Evolutionary conservation across 2,329 filamentous ascomycete genomes (phyloP).

Genomic region (Chrysosporium keratinophilum): DNA sequence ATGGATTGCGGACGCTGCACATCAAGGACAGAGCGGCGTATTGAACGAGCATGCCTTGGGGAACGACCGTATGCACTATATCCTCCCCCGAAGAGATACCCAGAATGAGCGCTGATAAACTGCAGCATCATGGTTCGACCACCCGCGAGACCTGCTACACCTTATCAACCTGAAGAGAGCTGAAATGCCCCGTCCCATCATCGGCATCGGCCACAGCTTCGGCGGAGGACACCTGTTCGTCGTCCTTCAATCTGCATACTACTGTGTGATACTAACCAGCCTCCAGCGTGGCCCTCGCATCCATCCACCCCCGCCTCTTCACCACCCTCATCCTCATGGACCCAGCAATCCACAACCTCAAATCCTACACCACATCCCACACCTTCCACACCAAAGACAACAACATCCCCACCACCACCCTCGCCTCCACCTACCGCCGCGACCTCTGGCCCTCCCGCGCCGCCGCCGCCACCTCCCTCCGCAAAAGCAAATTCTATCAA

Average conservation of each 20-base stretch:
- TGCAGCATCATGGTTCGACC: slow-evolving; percentile 72
- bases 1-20: slow-evolving; percentile 82
- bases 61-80: slow-evolving; percentile 59
- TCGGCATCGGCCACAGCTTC: slow-evolving; percentile 84
- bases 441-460: slow-evolving; percentile 71
- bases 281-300: slow-evolving; percentile 50
- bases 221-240: slow-evolving; percentile 59
- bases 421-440: slow-evolving; percentile 59
- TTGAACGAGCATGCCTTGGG: slow-evolving; percentile 67
- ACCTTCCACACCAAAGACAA: slow-evolving; percentile 18
- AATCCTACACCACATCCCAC: slow-evolving; percentile 35
- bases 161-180: slow-evolving; percentile 74
- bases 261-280: no score
- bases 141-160: slow-evolving; percentile 71
- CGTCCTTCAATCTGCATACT: not conserved
- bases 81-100: not conserved
- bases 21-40: slow-evolving; percentile 68
- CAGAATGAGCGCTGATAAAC: slow-evolving; percentile 16
- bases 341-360: slow-evolving; percentile 56
- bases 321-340: slow-evolving; percentile 69
- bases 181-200: slow-evolving; percentile 67
- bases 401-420: slow-evolving; percentile 30
- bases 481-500: slow-evolving; percentile 63
- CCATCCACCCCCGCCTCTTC: slow-evolving; percentile 73
- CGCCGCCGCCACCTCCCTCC: slow-evolving; percentile 58